Evolutionary conservation across 805 yeast species (phyloP), one percentile per base, ranked within the genome.

Genomic region (Trichomonascus vanleenenianus): DNA sequence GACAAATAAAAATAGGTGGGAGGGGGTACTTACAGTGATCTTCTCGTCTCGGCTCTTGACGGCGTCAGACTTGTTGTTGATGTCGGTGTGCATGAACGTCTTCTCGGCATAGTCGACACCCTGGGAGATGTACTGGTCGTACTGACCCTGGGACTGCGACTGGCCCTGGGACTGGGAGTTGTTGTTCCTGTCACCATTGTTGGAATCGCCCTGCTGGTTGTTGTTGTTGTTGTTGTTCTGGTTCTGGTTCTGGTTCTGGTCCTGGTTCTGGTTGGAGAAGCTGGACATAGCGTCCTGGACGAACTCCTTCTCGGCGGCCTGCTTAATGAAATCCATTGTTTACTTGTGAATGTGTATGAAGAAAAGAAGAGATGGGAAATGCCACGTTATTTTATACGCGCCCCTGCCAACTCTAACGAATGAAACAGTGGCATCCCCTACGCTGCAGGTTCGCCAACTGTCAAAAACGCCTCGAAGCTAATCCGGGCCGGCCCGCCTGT

Each of bases 101-200:
- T 45, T 27, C 46, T 55, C 56, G 19, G 50, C 52, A 41, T 44
- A 46, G 32, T 34, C 27, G 22, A 54, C 62, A 47, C 65, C 65
- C 59, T 57, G 54, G 54, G 50, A 49, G 54, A 57, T 55, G 56
- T 60, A 57, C 56, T 54, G 52, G 54, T 57, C 61, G 53, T 54
- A 52, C 53, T 41, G 43, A 34, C 48, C 51, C n/a, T 45, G 48
- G 20, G 39, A 15, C 20, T n/a, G 9, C 7, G 30, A 12, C 16
- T 34, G n/a, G 11, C 40, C 40, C 30, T 15, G 14, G 35, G 34
- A 6, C 38, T 33, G 20, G 38, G 39, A 36, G 47, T 19, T 43
- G 39, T 48, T 44, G 42, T 25, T 47, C 44, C 16, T 43, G 48
- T 44, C 43, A 45, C 50, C 50, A 39, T 20, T 22, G 45, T 25